Evolutionary conservation across 805 yeast species (phyloP), one percentile per base, ranked within the genome.

Genomic region (Cyberlindnera bimundalis): DNA sequence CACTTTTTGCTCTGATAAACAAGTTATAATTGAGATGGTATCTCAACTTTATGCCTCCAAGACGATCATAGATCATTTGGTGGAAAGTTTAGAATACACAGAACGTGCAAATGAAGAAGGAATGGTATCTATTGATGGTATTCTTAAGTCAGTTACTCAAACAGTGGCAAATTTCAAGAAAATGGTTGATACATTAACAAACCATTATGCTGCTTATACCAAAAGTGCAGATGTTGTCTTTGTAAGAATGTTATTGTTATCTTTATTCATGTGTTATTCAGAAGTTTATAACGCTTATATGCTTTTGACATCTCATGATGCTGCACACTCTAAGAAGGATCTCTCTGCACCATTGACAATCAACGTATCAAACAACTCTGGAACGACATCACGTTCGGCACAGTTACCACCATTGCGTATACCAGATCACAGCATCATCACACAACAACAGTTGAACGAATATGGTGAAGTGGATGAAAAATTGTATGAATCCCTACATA

Each of bases 251-350:
- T 68, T 83, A 33, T 72, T 79, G 45, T 63, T 83, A 59, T 72
- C 81, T 6, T 51, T 80, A 8, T 74, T 73, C 52, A 82, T 85
- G 25, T 73, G 85, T 1, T 74, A 83, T 46, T 73, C 74, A 40
- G 93, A 84, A 58, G 64, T 84, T 37, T 71, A 69, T 50, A 84
- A 84, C 57, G 84, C 89, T 0, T 81, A 80, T 70, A 67, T 62
- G 36, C 55, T 72, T 0, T 47, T 78, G 24, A 7, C 24, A 17
- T 23, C 47, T 3, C 48, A 55, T 27, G 49, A 42, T 33, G 2
- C 37, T 1, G 11, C 33, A 18, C 21, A 33, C 17, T 20, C 19
- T 3, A 35, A 26, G 29, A 35, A 18, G 26, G 37, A 36, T 20
- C 28, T 14, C 6, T 9, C 30, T 2, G 25, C 35, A 10, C 24